These are phyloP conservation scores for Fusarium secorum DNA, from an alignment of 2,329 filamentous ascomycete genomes.

Conservation along the genomic window DNA sequence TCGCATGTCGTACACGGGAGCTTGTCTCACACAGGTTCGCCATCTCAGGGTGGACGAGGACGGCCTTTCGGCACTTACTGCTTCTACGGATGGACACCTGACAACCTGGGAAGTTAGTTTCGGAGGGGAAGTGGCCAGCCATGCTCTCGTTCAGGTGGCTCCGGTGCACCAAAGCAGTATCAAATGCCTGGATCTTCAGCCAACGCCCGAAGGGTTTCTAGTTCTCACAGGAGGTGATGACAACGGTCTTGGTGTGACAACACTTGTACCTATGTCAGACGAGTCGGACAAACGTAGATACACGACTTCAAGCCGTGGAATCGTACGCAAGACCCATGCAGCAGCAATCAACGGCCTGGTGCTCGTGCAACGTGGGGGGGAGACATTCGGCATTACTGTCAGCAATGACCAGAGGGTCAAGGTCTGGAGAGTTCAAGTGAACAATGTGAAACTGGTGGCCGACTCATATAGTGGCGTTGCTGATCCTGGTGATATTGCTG, in stretches of 20 bases:
- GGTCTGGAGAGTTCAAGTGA: conserved; percentile 55
- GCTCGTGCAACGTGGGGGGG: conserved; percentile 43
- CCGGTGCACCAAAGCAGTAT: conserved; percentile 82
- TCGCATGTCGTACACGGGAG: conserved; percentile 69
- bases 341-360: conserved; percentile 72
- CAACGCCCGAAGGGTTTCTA: conserved; percentile 49
- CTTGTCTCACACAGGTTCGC: conserved; percentile 75
- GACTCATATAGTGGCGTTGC: conserved; percentile 67
- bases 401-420: conserved; percentile 71
- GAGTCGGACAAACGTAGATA: conserved; percentile 31
- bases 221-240: conserved; percentile 88
- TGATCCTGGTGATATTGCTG: conserved; percentile 58
- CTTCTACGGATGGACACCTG: conserved; percentile 83
- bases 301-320: conserved; percentile 34
- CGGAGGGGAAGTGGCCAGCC: conserved; percentile 20
- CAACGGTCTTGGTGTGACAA: conserved; percentile 73
- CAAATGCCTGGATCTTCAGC: conserved; percentile 66
- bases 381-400: conserved; percentile 52
- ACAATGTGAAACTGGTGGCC: conserved; percentile 52
- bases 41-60: conserved; percentile 49
- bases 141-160: conserved; percentile 44
- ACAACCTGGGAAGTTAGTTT: conserved; percentile 43
- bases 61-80: conserved; percentile 63
- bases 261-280: conserved; percentile 29
- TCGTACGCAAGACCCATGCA: conserved; percentile 66